These are phyloP conservation scores for Gonapodya sp. DNA, from an alignment of 192 early-diverging fungal species.

Conservation along the genomic window DNA sequence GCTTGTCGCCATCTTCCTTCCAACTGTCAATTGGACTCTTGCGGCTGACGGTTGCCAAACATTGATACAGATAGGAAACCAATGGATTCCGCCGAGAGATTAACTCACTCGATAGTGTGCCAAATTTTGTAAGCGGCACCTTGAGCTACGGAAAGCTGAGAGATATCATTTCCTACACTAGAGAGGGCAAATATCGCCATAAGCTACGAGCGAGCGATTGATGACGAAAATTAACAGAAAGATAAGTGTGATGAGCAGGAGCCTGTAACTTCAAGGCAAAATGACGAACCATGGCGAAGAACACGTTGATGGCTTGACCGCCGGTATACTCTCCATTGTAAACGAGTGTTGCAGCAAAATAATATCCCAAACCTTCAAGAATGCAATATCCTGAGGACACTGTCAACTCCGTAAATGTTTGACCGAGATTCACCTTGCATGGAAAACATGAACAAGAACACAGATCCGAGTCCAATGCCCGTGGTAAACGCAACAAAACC, in stretches of 20 bases:
- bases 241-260: neutral
- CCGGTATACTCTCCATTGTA: slow-evolving; percentile 27
- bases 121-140: slow-evolving; percentile 36
- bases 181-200: neutral
- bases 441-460: neutral
- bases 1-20: slow-evolving; percentile 20
- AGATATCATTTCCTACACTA: neutral
- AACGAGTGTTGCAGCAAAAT: slow-evolving; percentile 17
- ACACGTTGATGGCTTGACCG: slow-evolving; percentile 62
- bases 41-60: slow-evolving; percentile 9
- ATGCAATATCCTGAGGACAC: neutral
- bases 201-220: neutral
- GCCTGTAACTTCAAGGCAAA: too few relatives aligned
- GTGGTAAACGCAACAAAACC: neutral
- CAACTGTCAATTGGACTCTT: slow-evolving; percentile 32
- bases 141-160: neutral
- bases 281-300: slow-evolving; percentile 45
- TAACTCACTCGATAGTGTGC: slow-evolving; percentile 30
- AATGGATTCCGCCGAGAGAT: neutral
- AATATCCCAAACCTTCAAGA: neutral
- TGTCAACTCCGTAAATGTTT: neutral
- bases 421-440: neutral
- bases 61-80: neutral
- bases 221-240: neutral
- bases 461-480: neutral